Base-by-base conservation (phyloP, 2,329 filamentous ascomycete species). In the Cladophialophora exuberans region DNA sequence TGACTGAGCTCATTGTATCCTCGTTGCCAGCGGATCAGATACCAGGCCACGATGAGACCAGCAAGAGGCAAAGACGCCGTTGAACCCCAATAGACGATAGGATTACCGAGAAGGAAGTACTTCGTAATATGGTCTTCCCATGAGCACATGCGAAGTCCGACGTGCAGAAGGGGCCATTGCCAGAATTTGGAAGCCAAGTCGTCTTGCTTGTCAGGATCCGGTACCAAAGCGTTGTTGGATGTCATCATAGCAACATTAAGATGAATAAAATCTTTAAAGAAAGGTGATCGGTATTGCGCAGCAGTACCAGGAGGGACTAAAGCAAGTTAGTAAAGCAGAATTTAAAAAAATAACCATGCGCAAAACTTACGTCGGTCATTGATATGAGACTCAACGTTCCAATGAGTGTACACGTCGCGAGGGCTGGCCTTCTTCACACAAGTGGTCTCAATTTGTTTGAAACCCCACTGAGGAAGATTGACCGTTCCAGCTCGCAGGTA, bases 211-310 rank as follows among this genome's bases (percentile, higher is more conserved):
- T 99, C 94, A 3, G 94, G 93, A 68, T 99, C 94, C 3, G 94
- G 94, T 17, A 99, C 90, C 41, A 99, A 84, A 20, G 94, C 94
- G 69, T 99, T 99, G 82, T 99, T 99, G 33, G 94, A 97, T 3
- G 94, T 99, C 93, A 97, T 97, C 94, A 99, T 99, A 60, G 94
- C 94, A 59, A 99, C 94, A 71, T 99, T 99, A 59, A 97, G 79
- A 72, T 99, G 94, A 61, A 99, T 87, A 68, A 99, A 99, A 73
- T 99, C 94, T 70, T 96, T 92, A 69, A 96, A 80, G 81, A 99
- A 99, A 2, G 95, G 94, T 30, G 93, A 97, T 77, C 89, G 96
- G 79, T 97, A 99, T 53, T 89, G 87, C 66, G 88, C 90, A 51
- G 94, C 89, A 73, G 97, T 89, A 65, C 89, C 88, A 60, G 89